Conservation (phyloP, 768 basidiomycete genomes). For the Xanthoconium stramineum region DNA sequence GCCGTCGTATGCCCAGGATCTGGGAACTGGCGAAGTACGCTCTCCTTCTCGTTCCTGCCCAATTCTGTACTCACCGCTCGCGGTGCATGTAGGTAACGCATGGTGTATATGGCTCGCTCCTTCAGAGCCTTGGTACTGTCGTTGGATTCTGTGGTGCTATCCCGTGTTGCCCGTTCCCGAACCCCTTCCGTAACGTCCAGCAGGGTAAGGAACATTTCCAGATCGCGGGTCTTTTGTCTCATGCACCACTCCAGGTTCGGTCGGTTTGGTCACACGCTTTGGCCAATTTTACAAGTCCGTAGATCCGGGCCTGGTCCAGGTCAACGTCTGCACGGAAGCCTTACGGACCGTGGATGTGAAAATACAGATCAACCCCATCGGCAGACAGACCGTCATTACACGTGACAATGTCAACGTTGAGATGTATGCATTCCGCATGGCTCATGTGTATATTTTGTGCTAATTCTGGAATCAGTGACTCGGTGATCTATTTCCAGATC, state of each 20-base stretch:
- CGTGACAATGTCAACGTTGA: slow-evolving; percentile 96
- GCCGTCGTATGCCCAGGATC: slow-evolving; percentile 91
- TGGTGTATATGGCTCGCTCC: slow-evolving; percentile 80
- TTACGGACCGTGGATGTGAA: slow-evolving; percentile 90
- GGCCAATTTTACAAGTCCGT: slow-evolving; percentile 96
- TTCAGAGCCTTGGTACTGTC: slow-evolving; percentile 64
- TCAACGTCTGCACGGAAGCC: slow-evolving; percentile 92
- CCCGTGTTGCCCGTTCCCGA: slow-evolving; percentile 82
- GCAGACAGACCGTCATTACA: slow-evolving; percentile 87
- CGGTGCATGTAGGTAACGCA: slow-evolving; percentile 58
- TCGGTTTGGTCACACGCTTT: slow-evolving; percentile 89
- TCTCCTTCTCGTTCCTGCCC: background rate
- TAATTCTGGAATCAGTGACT: slow-evolving; percentile 53
- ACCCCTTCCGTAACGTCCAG: slow-evolving; percentile 81
- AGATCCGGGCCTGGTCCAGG: slow-evolving; percentile 86
- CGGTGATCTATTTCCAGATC: slow-evolving; percentile 92
- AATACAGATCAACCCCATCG: slow-evolving; percentile 89
- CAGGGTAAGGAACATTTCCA: slow-evolving; percentile 52
- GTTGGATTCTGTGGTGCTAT: slow-evolving; percentile 72
- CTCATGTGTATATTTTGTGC: background rate
- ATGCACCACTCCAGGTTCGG: slow-evolving; percentile 49
- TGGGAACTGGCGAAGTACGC: slow-evolving; percentile 61
- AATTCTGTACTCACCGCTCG: background rate
- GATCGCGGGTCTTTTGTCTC: slow-evolving; percentile 9
- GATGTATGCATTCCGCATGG: slow-evolving; percentile 48